Evolutionary conservation across 2,329 filamentous ascomycete genomes (phyloP), one percentile per base, ranked within the genome.

Genomic region (Chaetomium globosum): DNA sequence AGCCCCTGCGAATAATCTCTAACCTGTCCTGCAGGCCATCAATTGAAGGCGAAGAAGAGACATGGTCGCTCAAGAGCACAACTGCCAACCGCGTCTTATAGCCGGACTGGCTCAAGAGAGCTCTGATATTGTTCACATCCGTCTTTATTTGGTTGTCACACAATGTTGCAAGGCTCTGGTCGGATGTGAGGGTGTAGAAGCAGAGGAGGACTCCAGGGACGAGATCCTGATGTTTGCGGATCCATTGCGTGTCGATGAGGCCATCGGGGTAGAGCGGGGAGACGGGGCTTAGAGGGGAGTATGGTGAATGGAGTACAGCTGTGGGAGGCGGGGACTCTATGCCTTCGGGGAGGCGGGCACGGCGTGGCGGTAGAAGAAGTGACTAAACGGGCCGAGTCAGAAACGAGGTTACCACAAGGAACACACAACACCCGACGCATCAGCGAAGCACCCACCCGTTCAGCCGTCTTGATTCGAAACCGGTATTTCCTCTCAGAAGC

Each of bases 231-330:
- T 98, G 94, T 76, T 98, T 99, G 66, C 86, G 85, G 62, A 96
- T 82, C 94, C 94, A 99, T 67, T 86, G 79, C 23, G 89, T 84
- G 66, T 93, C 87, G 75, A 97, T 87, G 65, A 97, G 81, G 4
- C 94, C 95, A 78, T 98, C 95, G 8, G 94, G 93, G 74, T 95
- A 98, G 2, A 96, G 83, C 2, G 87, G 82, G 8, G 94, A 97
- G 8, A 84, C 85, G 3, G 93, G 93, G 48, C 91, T 95, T 33
- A 98, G 82, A 0, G 94, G 95, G 2, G 95, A 98, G 70, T 97
- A 87, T 1, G 93, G 92, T 13, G 95, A 98, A 77, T 98, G 94
- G 4, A 97, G 80, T n/a, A 87, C 80, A 65, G 83, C 79, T 21
- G 78, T 76, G 61, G 82, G 77, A 2, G 77, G 73, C 59, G 82